These are phyloP conservation scores for Canna indica DNA, from an alignment of 176 grass and related monocot genomes.

Conservation along the genomic window DNA sequence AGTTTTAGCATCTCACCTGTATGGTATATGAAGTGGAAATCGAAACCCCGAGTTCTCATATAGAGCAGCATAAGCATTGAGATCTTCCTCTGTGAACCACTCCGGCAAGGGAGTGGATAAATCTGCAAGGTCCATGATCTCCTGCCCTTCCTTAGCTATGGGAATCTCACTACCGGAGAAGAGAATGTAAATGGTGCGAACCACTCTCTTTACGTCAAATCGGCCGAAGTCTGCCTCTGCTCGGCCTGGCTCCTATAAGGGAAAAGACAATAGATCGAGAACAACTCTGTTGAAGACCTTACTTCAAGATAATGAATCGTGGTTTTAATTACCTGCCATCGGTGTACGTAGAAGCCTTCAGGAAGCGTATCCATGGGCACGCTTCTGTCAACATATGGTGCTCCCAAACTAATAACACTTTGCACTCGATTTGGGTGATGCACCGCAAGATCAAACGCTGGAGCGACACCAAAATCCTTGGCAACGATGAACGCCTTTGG, in stretches of 20 bases:
- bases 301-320: background rate
- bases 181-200: slow-evolving; percentile 53
- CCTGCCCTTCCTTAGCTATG: slow-evolving; percentile 36
- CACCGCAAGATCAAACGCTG: slow-evolving; percentile 28
- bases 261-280: background rate
- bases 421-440: slow-evolving; percentile 17
- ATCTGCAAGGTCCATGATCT: slow-evolving; percentile 58
- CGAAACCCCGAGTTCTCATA: slow-evolving; percentile 59
- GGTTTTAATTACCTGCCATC: slow-evolving; percentile 28
- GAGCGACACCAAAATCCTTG: slow-evolving; percentile 26
- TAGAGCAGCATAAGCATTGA: slow-evolving; percentile 33
- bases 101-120: slow-evolving; percentile 33
- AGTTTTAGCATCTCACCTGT: slow-evolving; percentile 30
- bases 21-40: slow-evolving; percentile 57
- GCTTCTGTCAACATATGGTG: slow-evolving; percentile 11
- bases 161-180: slow-evolving; percentile 58
- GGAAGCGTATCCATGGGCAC: slow-evolving; percentile 11
- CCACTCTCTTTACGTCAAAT: slow-evolving; percentile 37
- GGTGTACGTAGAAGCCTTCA: slow-evolving; percentile 39
- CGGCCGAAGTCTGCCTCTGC: slow-evolving; percentile 54
- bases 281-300: too few relatives aligned
- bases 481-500: slow-evolving; percentile 19
- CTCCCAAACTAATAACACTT: slow-evolving; percentile 24
- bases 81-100: slow-evolving; percentile 58
- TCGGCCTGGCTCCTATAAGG: slow-evolving; percentile 36